Evolutionary conservation across 352 stramenopile genomes (phyloP).

Genomic region (Globisporangium orthogonon): DNA sequence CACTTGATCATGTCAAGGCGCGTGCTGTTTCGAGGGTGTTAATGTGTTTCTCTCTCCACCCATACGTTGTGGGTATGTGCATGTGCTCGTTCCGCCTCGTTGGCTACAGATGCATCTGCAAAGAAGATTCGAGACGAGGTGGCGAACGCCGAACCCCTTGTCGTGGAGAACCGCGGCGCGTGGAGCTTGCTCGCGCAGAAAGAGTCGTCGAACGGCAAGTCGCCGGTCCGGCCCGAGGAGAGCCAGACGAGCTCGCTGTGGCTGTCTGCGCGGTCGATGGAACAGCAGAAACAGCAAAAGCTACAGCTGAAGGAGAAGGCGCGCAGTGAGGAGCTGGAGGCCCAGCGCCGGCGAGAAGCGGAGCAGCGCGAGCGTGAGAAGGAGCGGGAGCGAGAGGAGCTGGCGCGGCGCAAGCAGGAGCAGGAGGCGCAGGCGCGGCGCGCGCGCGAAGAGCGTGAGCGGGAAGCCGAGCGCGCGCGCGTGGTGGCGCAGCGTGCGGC

Average conservation of each 20-base stretch:
- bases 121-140: slow-evolving; percentile 80
- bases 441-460: slow-evolving; percentile 41
- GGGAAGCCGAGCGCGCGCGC: slow-evolving; percentile 53
- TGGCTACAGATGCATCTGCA: slow-evolving; percentile 30
- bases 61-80: background rate
- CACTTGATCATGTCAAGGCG: too few species aligned
- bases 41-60: background rate
- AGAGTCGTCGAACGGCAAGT: slow-evolving; percentile 54
- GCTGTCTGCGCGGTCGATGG: slow-evolving; percentile 78
- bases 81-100: background rate
- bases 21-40: too few species aligned
- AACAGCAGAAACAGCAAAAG: slow-evolving; percentile 86
- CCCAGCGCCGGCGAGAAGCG: slow-evolving; percentile 51
- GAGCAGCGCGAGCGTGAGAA: slow-evolving; percentile 69
- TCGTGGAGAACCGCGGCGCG: slow-evolving; percentile 76
- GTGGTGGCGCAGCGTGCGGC: slow-evolving; percentile 9
- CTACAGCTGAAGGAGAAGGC: slow-evolving; percentile 81
- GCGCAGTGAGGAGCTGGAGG: slow-evolving; percentile 57
- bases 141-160: slow-evolving; percentile 50
- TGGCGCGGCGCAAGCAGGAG: slow-evolving; percentile 54
- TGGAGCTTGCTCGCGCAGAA: slow-evolving; percentile 83
- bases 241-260: slow-evolving; percentile 76
- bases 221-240: slow-evolving; percentile 46
- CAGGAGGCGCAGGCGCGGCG: slow-evolving; percentile 56
- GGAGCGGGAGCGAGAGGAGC: slow-evolving; percentile 57